Evolutionary conservation across 768 basidiomycete genomes (phyloP).

Genomic region (Amyloporia xantha): DNA sequence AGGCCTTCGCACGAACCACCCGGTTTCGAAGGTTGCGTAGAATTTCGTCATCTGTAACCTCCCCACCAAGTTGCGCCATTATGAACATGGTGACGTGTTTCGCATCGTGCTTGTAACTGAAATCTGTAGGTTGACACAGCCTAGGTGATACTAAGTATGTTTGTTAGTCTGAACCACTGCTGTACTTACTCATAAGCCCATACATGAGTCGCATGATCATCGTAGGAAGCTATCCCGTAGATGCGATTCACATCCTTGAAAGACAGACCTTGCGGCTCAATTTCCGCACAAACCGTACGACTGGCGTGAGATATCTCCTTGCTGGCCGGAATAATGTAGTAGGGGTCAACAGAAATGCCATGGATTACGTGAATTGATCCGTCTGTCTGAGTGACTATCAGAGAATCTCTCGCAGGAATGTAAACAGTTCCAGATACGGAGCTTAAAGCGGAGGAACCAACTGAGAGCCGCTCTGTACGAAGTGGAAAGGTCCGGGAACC

Average conservation of each 20-base stretch:
- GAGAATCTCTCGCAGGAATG: constrained; percentile 38
- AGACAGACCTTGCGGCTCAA: constrained; percentile 35
- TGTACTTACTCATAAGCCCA: constrained; percentile 67
- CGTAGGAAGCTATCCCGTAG: constrained; percentile 55
- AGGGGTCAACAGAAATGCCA: constrained; percentile 39
- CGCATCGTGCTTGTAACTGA: constrained; percentile 78
- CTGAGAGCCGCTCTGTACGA: constrained; percentile 42
- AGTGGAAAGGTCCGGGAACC: constrained; percentile 41
- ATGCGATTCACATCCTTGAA: constrained; percentile 51
- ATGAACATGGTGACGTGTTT: constrained; percentile 42
- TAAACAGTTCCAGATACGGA: constrained; percentile 58
- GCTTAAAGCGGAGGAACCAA: constrained; percentile 53
- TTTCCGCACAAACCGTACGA: constrained; percentile 43
- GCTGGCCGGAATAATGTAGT: constrained; percentile 13
- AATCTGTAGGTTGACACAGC: constrained; percentile 56
- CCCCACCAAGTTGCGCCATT: constrained; percentile 50
- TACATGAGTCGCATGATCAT: constrained; percentile 42
- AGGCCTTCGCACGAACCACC: constrained; percentile 14
- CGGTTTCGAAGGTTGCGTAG: constrained; percentile 14
- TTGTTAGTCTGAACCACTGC: background rate
- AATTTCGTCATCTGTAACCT: constrained; percentile 24
- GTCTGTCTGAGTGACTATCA: constrained; percentile 58
- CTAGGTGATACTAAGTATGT: constrained; percentile 28
- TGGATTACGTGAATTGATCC: constrained; percentile 64
- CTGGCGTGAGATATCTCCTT: constrained; percentile 43